A percentile compares a stretch with the other conserved stretches of the same genome.
Conservation (phyloP, 2,329 filamentous ascomycete species). For the Pseudomassariella vexata region DNA sequence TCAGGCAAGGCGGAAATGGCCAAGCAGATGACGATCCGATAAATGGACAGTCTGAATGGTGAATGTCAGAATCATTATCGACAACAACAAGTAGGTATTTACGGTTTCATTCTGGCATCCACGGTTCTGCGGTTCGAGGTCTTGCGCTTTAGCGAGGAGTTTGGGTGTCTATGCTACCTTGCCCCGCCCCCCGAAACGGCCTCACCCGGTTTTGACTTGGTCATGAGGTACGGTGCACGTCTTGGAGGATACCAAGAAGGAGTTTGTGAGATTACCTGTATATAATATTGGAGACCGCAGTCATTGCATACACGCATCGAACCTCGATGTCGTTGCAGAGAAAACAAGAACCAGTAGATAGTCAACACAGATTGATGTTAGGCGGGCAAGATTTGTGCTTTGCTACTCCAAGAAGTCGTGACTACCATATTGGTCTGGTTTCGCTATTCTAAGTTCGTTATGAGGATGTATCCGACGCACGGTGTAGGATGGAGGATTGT, state of each 20-base stretch:
- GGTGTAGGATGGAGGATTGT: too few species aligned
- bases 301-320: background rate
- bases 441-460: too few species aligned
- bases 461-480: too few species aligned
- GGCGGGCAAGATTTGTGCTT: too few species aligned
- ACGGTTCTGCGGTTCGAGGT: slow-evolving; percentile 8
- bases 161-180: slow-evolving; percentile 3
- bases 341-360: background rate
- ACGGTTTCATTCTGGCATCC: slow-evolving; percentile 10
- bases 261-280: slow-evolving; percentile 3
- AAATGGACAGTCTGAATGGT: slow-evolving; percentile 23
- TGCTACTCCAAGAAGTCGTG: too few species aligned
- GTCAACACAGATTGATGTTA: slow-evolving; percentile 4
- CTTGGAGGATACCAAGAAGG: background rate
- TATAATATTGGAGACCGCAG: slow-evolving; percentile 1
- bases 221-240: slow-evolving; percentile 5
- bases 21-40: slow-evolving; percentile 94
- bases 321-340: background rate
- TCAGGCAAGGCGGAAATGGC: slow-evolving; percentile 77
- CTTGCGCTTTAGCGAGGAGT: slow-evolving; percentile 9
- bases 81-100: slow-evolving; percentile 10
- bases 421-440: too few species aligned
- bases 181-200: slow-evolving; percentile 1
- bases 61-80: slow-evolving; percentile 7
- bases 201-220: slow-evolving; percentile 4